phyloP scores from a whole-genome alignment of 2,329 filamentous ascomycete species.

The Pseudogymnoascus sp. region DNA sequence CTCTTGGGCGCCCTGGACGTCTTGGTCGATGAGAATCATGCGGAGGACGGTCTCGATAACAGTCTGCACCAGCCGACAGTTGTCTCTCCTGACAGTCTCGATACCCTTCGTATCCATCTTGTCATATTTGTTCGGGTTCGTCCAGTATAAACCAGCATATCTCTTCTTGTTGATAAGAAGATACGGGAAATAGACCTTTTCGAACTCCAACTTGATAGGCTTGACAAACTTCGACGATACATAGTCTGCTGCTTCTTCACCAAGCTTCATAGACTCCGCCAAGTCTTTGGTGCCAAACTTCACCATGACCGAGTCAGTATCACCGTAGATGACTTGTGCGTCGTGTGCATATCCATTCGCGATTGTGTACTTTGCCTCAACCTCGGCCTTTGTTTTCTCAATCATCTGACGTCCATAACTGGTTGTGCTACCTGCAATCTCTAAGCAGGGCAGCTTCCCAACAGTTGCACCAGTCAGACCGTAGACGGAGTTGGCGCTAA shows the following conservation, averaged over 20 bases:
- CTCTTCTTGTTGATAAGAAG: conserved; percentile 99
- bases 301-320: conserved; percentile 99
- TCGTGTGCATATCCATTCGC: conserved; percentile 92
- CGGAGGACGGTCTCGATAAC: conserved; percentile 94
- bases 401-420: conserved; percentile 98
- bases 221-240: conserved; percentile 91
- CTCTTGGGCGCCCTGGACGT: conserved; percentile 87
- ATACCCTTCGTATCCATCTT: conserved; percentile 99
- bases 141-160: conserved; percentile 97
- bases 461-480: conserved; percentile 93
- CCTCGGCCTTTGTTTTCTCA: conserved; percentile 93
- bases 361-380: conserved; percentile 81
- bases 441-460: conserved; percentile 88
- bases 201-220: conserved; percentile 97
- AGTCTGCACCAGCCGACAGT: conserved; percentile 89
- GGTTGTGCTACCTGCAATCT: conserved; percentile 93
- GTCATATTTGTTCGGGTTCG: conserved; percentile 86
- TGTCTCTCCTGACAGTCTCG: conserved; percentile 93
- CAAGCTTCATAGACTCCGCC: conserved; percentile 83
- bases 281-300: conserved; percentile 91
- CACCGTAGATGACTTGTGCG: conserved; percentile 95
- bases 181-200: conserved; percentile 98
- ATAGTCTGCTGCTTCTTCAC: conserved; percentile 81
- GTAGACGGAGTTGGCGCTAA: conserved; percentile 97
- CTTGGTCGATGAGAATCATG: conserved; percentile 91